phyloP scores from a whole-genome alignment of 2,329 filamentous ascomycete genomes.

The Colletotrichum noveboracense region DNA sequence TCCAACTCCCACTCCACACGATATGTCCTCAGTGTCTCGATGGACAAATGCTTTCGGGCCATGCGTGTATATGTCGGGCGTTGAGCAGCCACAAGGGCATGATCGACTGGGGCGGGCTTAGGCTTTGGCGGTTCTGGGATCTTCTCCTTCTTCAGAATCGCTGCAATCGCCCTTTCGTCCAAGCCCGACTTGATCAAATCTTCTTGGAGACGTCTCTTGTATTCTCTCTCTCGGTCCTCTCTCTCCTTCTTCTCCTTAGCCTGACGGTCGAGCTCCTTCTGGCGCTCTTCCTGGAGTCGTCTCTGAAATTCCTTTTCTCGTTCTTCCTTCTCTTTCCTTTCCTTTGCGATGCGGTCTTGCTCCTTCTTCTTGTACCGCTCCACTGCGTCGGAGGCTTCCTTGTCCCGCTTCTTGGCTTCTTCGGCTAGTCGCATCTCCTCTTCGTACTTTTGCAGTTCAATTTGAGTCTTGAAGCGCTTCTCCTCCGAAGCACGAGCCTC shows the following conservation, averaged over 20 bases:
- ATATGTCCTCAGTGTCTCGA: conserved; percentile 63
- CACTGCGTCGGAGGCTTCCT: conserved; percentile 54
- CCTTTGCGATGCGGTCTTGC: conserved; percentile 49
- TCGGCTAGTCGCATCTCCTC: conserved; percentile 50
- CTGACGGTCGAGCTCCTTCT: conserved; percentile 50
- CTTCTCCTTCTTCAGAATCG: conserved; percentile 64
- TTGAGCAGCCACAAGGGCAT: conserved; percentile 14
- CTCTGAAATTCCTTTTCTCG: conserved; percentile 60
- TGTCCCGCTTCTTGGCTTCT: conserved; percentile 48
- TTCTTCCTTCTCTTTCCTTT: conserved; percentile 52
- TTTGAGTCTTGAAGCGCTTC: conserved; percentile 55
- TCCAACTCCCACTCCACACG: conserved; percentile 65
- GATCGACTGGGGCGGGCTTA: neutral
- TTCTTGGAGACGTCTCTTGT: conserved; percentile 60
- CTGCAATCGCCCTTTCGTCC: conserved; percentile 62
- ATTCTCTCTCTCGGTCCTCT: conserved; percentile 57
- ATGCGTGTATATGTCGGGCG: conserved; percentile 68
- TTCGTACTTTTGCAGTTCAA: conserved; percentile 53
- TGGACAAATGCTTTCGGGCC: conserved; percentile 64
- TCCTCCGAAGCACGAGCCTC: conserved; percentile 55
- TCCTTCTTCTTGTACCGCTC: conserved; percentile 57
- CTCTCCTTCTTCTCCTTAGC: conserved; percentile 52
- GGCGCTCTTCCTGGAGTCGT: conserved; percentile 57
- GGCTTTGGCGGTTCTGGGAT: conserved; percentile 32
- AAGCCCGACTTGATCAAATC: conserved; percentile 64